phyloP scores from a whole-genome alignment of 805 yeast genomes.

The Cyberlindnera mrakii region DNA sequence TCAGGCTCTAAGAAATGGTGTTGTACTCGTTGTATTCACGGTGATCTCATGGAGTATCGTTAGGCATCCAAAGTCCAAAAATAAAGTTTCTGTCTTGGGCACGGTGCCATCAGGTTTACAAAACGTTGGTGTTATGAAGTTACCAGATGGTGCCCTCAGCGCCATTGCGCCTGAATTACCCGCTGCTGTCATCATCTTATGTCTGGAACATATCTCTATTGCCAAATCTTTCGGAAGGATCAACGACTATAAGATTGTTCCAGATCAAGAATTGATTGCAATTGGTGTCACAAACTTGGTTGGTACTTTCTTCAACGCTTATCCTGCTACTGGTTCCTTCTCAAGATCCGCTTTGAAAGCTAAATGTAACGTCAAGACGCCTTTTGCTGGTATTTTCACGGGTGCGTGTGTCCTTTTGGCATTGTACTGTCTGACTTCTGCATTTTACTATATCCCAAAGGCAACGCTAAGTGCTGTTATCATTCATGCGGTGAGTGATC shows the following conservation, averaged over 20 bases:
- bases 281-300: slow-evolving; percentile 87
- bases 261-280: slow-evolving; percentile 91
- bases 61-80: slow-evolving; percentile 37
- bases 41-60: slow-evolving; percentile 76
- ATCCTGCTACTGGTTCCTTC: slow-evolving; percentile 95
- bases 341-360: slow-evolving; percentile 92
- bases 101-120: slow-evolving; percentile 76
- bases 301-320: slow-evolving; percentile 89
- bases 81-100: slow-evolving; percentile 56
- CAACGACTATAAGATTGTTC: slow-evolving; percentile 84
- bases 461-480: slow-evolving; percentile 84
- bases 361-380: slow-evolving; percentile 93
- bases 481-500: slow-evolving; percentile 88
- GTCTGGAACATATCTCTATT: slow-evolving; percentile 89
- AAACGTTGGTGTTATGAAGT: slow-evolving; percentile 65
- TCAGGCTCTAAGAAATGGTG: slow-evolving; percentile 74
- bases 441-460: slow-evolving; percentile 86
- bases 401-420: slow-evolving; percentile 87
- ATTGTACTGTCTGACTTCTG: slow-evolving; percentile 72
- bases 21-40: slow-evolving; percentile 77
- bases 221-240: slow-evolving; percentile 90
- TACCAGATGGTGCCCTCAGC: slow-evolving; percentile 53
- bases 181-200: slow-evolving; percentile 73
- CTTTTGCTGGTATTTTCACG: slow-evolving; percentile 85
- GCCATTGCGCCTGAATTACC: slow-evolving; percentile 76